These are phyloP conservation scores for Crithidia bombi DNA, from an alignment of 208 protist genomes.

Conservation along the genomic window DNA sequence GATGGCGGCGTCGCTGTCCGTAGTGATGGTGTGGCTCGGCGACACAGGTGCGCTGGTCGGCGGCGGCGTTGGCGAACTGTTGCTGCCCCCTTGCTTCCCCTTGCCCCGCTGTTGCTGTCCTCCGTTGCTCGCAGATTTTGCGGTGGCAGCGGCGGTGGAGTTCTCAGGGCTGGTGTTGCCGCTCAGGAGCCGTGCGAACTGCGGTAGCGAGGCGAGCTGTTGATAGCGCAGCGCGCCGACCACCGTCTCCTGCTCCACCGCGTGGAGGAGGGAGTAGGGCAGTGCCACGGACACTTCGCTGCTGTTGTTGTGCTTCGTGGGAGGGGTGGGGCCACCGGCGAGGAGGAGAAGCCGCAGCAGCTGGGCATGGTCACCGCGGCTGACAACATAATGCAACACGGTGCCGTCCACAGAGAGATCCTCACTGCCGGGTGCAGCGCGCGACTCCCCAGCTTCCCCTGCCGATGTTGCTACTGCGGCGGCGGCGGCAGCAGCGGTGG, in stretches of 20 bases:
- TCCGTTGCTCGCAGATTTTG: background rate
- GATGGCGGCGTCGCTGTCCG: background rate
- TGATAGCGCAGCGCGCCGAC: conserved; percentile 13
- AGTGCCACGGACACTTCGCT: background rate
- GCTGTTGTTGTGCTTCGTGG: background rate
- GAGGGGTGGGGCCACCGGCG: conserved; percentile 6
- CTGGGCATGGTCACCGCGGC: conserved; percentile 56
- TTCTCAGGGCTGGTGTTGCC: conserved; percentile 1
- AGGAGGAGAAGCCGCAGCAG: conserved; percentile 66
- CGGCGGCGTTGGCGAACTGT: background rate
- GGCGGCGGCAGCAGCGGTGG: background rate
- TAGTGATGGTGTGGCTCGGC: background rate
- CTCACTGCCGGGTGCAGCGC: background rate
- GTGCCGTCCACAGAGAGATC: conserved; percentile 37
- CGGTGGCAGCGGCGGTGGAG: background rate
- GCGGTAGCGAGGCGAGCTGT: background rate
- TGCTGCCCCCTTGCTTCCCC: background rate
- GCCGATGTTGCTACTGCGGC: background rate
- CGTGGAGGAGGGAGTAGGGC: conserved; percentile 34
- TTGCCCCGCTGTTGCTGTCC: background rate
- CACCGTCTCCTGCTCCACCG: conserved; percentile 43
- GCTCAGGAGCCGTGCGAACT: background rate
- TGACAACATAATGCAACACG: conserved; percentile 78
- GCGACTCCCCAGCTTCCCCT: background rate
- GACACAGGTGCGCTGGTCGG: background rate